phyloP scores from a whole-genome alignment of 2,329 filamentous ascomycete species.

The Neodidymelliopsis sp. region DNA sequence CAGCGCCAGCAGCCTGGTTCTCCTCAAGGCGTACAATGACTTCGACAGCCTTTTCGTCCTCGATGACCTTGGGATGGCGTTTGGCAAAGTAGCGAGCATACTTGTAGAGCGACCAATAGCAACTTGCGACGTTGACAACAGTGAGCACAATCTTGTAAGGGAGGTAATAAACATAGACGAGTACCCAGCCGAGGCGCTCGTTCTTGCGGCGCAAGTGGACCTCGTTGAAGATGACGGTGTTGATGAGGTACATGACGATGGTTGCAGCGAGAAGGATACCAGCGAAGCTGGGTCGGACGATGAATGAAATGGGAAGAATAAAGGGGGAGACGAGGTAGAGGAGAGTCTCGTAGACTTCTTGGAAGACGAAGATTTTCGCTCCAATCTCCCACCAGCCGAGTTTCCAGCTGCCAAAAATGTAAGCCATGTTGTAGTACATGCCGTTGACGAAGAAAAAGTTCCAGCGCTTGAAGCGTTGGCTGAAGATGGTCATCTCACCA shows the following conservation, averaged over 20 bases:
- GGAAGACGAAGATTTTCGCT: constrained; percentile 59
- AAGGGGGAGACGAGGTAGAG: constrained; percentile 57
- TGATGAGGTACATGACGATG: constrained; percentile 53
- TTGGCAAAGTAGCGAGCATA: constrained; percentile 58
- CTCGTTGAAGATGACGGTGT: constrained; percentile 58
- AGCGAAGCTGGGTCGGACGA: constrained; percentile 52
- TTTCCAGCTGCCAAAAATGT: constrained; percentile 58
- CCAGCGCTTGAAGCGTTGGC: constrained; percentile 60
- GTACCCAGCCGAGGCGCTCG: constrained; percentile 51
- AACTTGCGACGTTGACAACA: constrained; percentile 53
- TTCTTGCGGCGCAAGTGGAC: constrained; percentile 56
- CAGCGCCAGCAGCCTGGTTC: constrained; percentile 7
- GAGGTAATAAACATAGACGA: constrained; percentile 54
- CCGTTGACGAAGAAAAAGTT: constrained; percentile 62
- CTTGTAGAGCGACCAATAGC: constrained; percentile 51
- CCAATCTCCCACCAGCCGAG: constrained; percentile 60
- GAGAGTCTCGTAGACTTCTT: constrained; percentile 59
- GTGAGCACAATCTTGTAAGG: constrained; percentile 56
- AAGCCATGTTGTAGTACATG: constrained; percentile 57
- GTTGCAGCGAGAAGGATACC: constrained; percentile 51
- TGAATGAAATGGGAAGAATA: constrained; percentile 55
- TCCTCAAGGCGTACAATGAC: constrained; percentile 38
- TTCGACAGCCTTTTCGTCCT: constrained; percentile 54
- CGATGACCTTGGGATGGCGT: constrained; percentile 57
- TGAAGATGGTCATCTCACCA: constrained; percentile 62